phyloP scores from a whole-genome alignment of 2,329 filamentous ascomycete species.

The Neopestalotiopsis rosae region DNA sequence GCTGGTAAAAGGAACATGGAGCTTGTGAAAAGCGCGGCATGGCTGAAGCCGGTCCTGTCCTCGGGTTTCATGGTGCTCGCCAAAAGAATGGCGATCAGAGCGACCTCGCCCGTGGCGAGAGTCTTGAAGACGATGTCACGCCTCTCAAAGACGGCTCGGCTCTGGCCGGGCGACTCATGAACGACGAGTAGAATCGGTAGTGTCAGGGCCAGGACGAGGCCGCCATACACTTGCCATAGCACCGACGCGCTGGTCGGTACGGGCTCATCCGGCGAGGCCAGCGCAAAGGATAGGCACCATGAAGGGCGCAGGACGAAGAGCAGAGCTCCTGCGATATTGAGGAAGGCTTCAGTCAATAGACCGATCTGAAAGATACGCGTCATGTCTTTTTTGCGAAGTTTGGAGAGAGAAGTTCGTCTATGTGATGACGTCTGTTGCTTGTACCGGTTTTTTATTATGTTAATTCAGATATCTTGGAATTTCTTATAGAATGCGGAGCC shows the following conservation, averaged over 20 bases:
- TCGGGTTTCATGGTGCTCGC: conserved; percentile 20
- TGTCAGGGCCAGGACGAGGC: conserved; percentile 26
- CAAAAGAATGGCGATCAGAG: conserved; percentile 22
- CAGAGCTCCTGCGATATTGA: conserved; percentile 26
- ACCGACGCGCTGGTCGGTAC: conserved; percentile 25
- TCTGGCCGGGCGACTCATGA: conserved; percentile 19
- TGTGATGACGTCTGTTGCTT: not conserved
- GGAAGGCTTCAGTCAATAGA: conserved; percentile 25
- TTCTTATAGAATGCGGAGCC: no score
- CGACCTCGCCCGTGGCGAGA: conserved; percentile 27
- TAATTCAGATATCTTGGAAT: no score
- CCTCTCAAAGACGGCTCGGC: conserved; percentile 22
- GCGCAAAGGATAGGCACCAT: conserved; percentile 26
- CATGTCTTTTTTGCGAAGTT: conserved; percentile 18
- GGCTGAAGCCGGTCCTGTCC: conserved; percentile 22
- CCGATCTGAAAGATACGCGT: conserved; percentile 24
- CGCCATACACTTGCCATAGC: conserved; percentile 29
- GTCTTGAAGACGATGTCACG: conserved; percentile 27
- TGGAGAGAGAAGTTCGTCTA: not conserved
- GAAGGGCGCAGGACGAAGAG: conserved; percentile 26
- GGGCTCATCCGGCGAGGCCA: conserved; percentile 10
- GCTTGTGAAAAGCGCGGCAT: not conserved
- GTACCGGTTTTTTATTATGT: no score
- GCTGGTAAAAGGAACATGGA: not conserved
- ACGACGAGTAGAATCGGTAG: conserved; percentile 26